Conservation (phyloP, 1,284 basidiomycete genomes). For the Hortiboletus rubellus region DNA sequence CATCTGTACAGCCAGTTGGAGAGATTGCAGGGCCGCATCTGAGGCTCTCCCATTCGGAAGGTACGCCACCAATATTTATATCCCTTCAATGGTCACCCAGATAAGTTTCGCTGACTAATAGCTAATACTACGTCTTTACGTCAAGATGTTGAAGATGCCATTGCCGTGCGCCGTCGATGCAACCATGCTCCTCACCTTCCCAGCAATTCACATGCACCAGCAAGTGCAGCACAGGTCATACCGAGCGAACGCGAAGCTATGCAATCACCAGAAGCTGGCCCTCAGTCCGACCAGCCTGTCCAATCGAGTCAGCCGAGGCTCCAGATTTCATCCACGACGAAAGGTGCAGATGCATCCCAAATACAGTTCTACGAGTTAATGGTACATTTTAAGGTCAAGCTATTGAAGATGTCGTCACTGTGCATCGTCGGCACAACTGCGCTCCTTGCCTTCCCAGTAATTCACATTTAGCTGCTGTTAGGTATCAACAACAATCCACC, state of each 20-base stretch:
- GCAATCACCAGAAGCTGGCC: neutral
- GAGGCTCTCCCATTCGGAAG: no score
- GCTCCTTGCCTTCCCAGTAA: neutral
- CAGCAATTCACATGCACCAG: neutral
- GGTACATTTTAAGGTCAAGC: neutral
- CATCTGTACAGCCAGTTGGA: no score
- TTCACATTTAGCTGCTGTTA: neutral
- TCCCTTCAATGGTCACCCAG: no score
- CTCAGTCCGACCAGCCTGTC: no score
- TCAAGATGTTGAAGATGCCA: neutral
- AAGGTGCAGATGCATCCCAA: neutral
- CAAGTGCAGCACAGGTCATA: neutral
- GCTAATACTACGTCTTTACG: neutral
- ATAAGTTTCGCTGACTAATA: no score
- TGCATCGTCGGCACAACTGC: neutral
- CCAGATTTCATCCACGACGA: neutral
- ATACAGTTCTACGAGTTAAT: neutral
- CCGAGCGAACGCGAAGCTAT: neutral
- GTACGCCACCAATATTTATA: no score
- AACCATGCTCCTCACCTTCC: neutral
- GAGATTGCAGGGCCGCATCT: no score
- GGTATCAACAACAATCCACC: neutral
- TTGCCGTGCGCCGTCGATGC: neutral
- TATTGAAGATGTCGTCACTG: neutral
- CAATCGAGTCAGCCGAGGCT: neutral